phyloP scores from a whole-genome alignment of 1,284 basidiomycete genomes.

The Ceratobasidium sp. region DNA sequence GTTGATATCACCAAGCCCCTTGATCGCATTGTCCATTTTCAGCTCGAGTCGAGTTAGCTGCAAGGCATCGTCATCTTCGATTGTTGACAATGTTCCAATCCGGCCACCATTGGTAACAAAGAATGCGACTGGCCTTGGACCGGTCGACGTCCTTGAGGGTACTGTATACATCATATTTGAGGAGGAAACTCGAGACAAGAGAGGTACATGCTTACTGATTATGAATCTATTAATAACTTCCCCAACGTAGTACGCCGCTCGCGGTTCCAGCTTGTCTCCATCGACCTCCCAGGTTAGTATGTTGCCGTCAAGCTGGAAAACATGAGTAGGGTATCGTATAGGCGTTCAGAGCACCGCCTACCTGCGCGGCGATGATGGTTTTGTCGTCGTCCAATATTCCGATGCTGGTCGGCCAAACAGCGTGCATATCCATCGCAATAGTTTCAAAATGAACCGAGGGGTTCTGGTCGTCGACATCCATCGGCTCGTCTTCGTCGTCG shows the following conservation, averaged over 20 bases:
- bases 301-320: conserved; percentile 73
- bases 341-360: conserved; percentile 57
- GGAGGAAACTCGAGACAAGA: conserved; percentile 1
- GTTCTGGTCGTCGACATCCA: conserved; percentile 56
- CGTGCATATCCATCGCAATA: conserved; percentile 79
- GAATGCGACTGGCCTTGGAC: conserved; percentile 65
- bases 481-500: conserved; percentile 9
- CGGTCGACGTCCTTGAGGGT: conserved; percentile 35
- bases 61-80: conserved; percentile 67
- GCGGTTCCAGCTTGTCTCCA: conserved; percentile 62
- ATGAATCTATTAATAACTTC: conserved; percentile 78
- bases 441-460: conserved; percentile 61
- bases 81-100: conserved; percentile 79
- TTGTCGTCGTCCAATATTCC: conserved; percentile 63
- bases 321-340: neutral
- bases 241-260: conserved; percentile 73
- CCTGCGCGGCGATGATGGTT: conserved; percentile 80
- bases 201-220: conserved; percentile 59
- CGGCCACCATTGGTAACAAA: conserved; percentile 85
- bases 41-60: conserved; percentile 79
- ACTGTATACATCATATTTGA: conserved; percentile 12
- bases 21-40: conserved; percentile 71
- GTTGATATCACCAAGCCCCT: conserved; percentile 67
- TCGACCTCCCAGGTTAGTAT: conserved; percentile 74
- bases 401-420: conserved; percentile 74